Conservation (phyloP, 2,329 filamentous ascomycete species). For the Graphilbum fragrans region DNA sequence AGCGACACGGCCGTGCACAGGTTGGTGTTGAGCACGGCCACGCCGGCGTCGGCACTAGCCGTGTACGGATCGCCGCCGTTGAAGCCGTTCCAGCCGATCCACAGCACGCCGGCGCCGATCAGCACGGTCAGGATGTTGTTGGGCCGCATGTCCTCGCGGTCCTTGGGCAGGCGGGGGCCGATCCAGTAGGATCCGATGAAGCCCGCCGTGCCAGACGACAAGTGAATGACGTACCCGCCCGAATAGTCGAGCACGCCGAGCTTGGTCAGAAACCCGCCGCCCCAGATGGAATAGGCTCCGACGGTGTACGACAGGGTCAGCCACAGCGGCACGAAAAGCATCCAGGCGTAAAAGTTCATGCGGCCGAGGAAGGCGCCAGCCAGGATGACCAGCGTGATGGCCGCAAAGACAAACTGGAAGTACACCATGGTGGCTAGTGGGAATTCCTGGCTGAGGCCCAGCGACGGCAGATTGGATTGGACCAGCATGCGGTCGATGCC, state of each 20-base stretch:
- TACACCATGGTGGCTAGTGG: conserved; percentile 37
- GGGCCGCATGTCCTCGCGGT: conserved; percentile 30
- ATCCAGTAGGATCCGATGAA: conserved; percentile 34
- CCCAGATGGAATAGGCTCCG: conserved; percentile 13
- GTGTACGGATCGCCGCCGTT: conserved; percentile 40
- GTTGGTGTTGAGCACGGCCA: conserved; percentile 38
- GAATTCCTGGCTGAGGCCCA: conserved; percentile 25
- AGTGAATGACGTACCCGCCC: conserved; percentile 38
- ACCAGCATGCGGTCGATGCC: conserved; percentile 28
- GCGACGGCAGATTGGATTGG: conserved; percentile 28
- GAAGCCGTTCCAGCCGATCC: conserved; percentile 41
- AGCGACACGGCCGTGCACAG: conserved; percentile 33
- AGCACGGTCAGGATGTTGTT: conserved; percentile 33
- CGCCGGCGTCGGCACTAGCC: conserved; percentile 34
- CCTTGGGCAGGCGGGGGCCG: conserved; percentile 29
- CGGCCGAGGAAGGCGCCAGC: conserved; percentile 32
- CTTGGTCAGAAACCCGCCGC: conserved; percentile 19
- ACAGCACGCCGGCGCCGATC: conserved; percentile 35
- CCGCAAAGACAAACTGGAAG: conserved; percentile 41
- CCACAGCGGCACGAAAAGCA: conserved; percentile 39
- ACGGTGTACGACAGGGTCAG: conserved; percentile 21
- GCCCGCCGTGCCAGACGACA: conserved; percentile 37
- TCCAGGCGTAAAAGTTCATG: conserved; percentile 39
- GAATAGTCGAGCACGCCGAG: conserved; percentile 37
- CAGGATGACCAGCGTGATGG: conserved; percentile 34